Evolutionary conservation across 169 alveolate genomes (phyloP).

Genomic region (Cyclospora cayetanensis): DNA sequence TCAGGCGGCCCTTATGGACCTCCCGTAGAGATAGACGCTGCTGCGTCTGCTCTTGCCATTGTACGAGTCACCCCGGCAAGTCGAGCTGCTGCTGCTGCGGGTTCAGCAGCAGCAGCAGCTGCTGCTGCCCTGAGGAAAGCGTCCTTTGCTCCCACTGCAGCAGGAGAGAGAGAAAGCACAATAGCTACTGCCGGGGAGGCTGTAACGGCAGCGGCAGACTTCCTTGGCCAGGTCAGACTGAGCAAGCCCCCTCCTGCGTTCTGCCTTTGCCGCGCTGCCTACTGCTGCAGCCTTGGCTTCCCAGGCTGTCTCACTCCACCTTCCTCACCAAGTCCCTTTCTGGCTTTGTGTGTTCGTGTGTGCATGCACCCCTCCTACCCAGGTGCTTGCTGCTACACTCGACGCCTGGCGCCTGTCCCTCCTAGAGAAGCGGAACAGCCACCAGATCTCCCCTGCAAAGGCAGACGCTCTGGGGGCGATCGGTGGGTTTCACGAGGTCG

Average conservation of each 20-base stretch:
- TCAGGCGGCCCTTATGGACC: no score
- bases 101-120: not conserved
- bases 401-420: not conserved
- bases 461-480: not conserved
- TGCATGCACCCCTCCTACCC: no score
- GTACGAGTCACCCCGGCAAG: not conserved
- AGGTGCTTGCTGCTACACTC: not conserved
- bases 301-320: not conserved
- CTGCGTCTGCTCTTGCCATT: not conserved
- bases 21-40: not conserved
- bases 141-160: not conserved
- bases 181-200: not conserved
- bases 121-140: not conserved
- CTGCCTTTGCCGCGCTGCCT: not conserved
- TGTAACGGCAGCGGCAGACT: conserved; percentile 6
- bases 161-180: not conserved
- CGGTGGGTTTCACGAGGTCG: not conserved
- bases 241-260: not conserved
- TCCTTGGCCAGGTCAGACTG: not conserved
- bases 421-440: not conserved
- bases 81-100: not conserved
- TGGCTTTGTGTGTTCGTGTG: not conserved
- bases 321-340: not conserved
- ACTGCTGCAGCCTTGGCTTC: not conserved
- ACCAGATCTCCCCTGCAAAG: not conserved